Conservation (phyloP, 257 asterid genomes). For the Fraxinus cuspidata region DNA sequence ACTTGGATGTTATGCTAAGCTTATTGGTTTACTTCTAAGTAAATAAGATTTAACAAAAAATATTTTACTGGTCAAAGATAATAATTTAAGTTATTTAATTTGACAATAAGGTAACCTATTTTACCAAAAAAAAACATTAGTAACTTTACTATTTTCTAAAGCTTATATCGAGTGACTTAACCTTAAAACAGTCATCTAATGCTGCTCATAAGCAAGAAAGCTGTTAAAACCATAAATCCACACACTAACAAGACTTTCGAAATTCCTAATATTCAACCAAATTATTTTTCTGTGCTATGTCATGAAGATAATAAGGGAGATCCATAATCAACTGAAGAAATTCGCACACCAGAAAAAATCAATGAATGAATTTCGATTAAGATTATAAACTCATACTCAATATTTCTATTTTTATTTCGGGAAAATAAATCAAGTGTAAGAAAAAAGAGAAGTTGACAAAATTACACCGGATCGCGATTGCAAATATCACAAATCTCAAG, state of each 20-base stretch:
- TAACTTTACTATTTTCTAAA: neutral
- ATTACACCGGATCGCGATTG: constrained; percentile 95
- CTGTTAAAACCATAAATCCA: neutral
- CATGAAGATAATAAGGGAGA: constrained; percentile 1
- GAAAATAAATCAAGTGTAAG: neutral
- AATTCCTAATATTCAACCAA: constrained; percentile 3
- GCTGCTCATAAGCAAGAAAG: neutral
- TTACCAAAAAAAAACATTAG: no score
- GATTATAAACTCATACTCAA: neutral
- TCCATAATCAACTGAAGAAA: neutral
- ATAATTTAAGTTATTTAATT: neutral
- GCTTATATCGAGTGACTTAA: neutral
- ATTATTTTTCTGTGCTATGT: neutral
- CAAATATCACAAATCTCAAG: constrained; percentile 96
- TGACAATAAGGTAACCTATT: neutral
- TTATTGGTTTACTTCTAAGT: neutral
- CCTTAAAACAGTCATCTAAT: neutral
- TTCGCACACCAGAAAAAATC: neutral
- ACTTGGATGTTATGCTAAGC: neutral
- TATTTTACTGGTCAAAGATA: neutral
- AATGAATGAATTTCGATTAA: neutral
- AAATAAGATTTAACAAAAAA: neutral
- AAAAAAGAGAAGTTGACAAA: constrained; percentile 18
- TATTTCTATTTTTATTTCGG: neutral
- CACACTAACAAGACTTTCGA: neutral